Percentiles rank a stretch among this genome's conserved stretches.
These are phyloP conservation scores for Daldinia vernicosa DNA, from an alignment of 495 filamentous ascomycete genomes.

Conservation along the genomic window DNA sequence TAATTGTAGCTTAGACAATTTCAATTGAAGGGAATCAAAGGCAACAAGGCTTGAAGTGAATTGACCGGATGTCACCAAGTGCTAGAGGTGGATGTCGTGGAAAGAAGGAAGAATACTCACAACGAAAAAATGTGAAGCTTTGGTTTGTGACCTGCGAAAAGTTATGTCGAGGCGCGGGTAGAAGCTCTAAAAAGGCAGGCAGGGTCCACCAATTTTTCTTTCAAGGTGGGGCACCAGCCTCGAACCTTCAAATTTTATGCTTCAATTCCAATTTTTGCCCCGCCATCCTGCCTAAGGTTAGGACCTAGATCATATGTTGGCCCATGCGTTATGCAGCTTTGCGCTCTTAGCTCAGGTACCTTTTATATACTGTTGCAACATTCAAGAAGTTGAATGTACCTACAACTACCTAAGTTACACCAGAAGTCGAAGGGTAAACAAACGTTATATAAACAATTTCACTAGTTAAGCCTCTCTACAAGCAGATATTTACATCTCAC, in stretches of 20 bases:
- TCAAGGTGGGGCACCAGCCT: constrained; percentile 5
- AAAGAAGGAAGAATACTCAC: constrained; percentile 44
- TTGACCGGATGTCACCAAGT: constrained; percentile 2
- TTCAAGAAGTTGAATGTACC: too few species aligned
- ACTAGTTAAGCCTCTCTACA: too few species aligned
- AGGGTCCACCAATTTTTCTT: constrained; percentile 13
- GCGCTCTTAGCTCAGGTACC: too few species aligned
- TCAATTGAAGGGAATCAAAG: background rate
- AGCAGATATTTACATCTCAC: too few species aligned
- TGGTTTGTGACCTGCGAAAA: background rate
- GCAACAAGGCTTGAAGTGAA: background rate
- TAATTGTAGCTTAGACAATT: background rate
- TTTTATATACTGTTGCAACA: too few species aligned
- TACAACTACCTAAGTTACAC: too few species aligned
- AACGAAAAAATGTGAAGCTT: constrained; percentile 2
- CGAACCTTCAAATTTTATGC: constrained; percentile 2
- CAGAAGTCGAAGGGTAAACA: too few species aligned
- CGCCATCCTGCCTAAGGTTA: background rate
- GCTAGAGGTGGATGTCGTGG: background rate
- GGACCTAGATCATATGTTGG: background rate
- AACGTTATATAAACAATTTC: too few species aligned
- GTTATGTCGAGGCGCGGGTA: background rate
- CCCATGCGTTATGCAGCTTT: background rate
- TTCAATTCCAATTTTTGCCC: background rate
- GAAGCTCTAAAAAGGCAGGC: constrained; percentile 1